Conservation (phyloP, 2,329 filamentous ascomycete genomes). For the Pseudogymnoascus sp. region DNA sequence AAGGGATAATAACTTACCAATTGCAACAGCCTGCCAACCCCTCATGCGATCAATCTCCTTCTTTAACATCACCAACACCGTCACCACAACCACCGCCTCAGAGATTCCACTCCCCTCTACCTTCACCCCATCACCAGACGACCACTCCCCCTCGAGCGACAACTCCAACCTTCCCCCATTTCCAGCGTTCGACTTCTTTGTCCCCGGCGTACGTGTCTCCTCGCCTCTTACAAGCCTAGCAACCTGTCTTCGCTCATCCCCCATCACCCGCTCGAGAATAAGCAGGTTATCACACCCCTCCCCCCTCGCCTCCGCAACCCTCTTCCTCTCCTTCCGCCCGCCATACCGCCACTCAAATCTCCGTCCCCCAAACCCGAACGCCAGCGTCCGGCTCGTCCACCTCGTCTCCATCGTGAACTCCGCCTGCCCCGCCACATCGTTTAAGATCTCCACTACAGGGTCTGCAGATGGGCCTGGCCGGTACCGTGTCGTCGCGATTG, state of each 20-base stretch:
- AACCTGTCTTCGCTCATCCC: conserved; percentile 25
- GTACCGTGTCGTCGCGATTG: conserved; percentile 47
- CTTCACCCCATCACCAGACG: conserved; percentile 28
- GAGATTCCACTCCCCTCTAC: conserved; percentile 32
- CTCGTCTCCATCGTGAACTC: conserved; percentile 26
- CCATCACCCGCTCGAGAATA: conserved; percentile 41
- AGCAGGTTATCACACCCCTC: conserved; percentile 38
- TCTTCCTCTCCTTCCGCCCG: conserved; percentile 38
- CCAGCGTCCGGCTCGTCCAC: conserved; percentile 40
- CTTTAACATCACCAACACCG: conserved; percentile 56
- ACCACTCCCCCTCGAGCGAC: conserved; percentile 34
- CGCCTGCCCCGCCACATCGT: neutral
- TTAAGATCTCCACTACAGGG: conserved; percentile 35
- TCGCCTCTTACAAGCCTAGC: conserved; percentile 39
- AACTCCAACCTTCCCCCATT: conserved; percentile 44
- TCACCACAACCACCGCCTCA: conserved; percentile 49
- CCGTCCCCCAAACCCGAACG: conserved; percentile 40
- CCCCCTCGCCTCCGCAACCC: conserved; percentile 38
- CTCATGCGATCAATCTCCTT: conserved; percentile 52
- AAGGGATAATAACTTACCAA: conserved; percentile 25
- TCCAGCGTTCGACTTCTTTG: conserved; percentile 30
- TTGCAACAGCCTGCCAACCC: conserved; percentile 41
- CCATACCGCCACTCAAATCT: conserved; percentile 51
- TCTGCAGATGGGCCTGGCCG: conserved; percentile 47
- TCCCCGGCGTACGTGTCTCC: conserved; percentile 35